Base-by-base conservation (phyloP, 805 yeast species). In the Huiozyma sinensis region DNA sequence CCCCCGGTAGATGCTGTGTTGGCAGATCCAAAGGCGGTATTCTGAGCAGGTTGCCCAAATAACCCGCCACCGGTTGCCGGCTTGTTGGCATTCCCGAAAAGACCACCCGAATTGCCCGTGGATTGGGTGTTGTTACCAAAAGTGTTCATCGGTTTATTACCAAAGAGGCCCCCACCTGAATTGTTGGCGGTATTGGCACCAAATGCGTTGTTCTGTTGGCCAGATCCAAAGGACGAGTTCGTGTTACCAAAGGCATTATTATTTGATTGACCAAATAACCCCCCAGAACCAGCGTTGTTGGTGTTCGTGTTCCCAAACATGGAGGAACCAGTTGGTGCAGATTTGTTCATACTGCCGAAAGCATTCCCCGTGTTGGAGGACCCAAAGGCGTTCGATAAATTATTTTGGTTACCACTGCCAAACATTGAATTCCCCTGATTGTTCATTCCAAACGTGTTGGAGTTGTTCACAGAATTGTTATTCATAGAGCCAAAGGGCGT, bases 331-430 rank as follows among this genome's bases (percentile, higher is more conserved):
- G 28, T 36, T 7, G 39, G 9, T 35, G 42, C 30, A 13, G 32
- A 12, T 39, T 31, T 31, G 33, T 31, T 31, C 24, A 17, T 17
- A 17, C 24, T 17, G 24, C 24, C 24, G 24, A 17, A 17, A 17
- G 24, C 24, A 17, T 17, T 17, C 24, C 24, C 24, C 4, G 2
- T 2, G 24, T 17, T 17, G 24, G 24, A 17, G 24, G 24, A 17
- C 24, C 4, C 24, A 17, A 17, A 17, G 24, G 24, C 24, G 24
- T 17, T 17, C 33, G 54, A 56, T 17, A 17, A 4, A 17, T 17
- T 17, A 46, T 47, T 54, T 27, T 72, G 72, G 55, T 64, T 67
- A 24, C 68, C 44, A 1, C 44, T 31, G 5, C 50, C 49, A 37
- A 61, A 61, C 5, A 57, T 54, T 17, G 58, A 47, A 13, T 51